Percentiles rank a stretch among this genome's conserved stretches.
phyloP scores from a whole-genome alignment of 495 filamentous ascomycete species.

The Neurospora sp. region DNA sequence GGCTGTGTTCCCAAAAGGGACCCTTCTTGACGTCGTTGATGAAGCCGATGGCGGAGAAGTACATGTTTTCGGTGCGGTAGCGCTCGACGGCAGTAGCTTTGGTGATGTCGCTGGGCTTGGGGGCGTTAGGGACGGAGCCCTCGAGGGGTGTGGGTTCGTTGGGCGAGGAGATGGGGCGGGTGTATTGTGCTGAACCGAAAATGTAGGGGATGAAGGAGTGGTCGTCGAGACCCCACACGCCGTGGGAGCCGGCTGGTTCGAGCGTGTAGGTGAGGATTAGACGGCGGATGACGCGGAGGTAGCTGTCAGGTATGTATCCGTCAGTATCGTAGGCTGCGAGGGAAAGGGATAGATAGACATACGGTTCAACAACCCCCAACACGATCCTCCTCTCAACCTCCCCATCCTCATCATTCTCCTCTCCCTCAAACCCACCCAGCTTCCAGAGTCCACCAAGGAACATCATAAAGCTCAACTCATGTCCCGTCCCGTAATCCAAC shows the following conservation, averaged over 20 bases:
- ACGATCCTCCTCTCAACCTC: conserved; percentile 63
- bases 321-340: background rate
- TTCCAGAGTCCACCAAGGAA: conserved; percentile 90
- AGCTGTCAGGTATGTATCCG: conserved; percentile 29
- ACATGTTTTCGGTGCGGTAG: conserved; percentile 69
- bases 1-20: conserved; percentile 97
- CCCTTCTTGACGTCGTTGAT: conserved; percentile 97
- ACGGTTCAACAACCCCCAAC: conserved; percentile 73
- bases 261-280: conserved; percentile 89
- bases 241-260: conserved; percentile 90
- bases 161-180: conserved; percentile 57
- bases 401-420: conserved; percentile 26
- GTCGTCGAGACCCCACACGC: conserved; percentile 95
- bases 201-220: conserved; percentile 96
- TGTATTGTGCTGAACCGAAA: conserved; percentile 84
- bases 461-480: conserved; percentile 88
- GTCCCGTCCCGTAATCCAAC: conserved; percentile 91
- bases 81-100: conserved; percentile 56
- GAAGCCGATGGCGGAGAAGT: conserved; percentile 97
- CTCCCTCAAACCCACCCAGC: conserved; percentile 62
- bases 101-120: conserved; percentile 57
- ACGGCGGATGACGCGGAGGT: conserved; percentile 71
- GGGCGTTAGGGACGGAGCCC: conserved; percentile 63
- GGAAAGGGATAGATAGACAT: conserved; percentile 21
- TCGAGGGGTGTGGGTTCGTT: conserved; percentile 54